Evolutionary conservation across 2,329 filamentous ascomycete species (phyloP).

Genomic region (Colletotrichum sp.): DNA sequence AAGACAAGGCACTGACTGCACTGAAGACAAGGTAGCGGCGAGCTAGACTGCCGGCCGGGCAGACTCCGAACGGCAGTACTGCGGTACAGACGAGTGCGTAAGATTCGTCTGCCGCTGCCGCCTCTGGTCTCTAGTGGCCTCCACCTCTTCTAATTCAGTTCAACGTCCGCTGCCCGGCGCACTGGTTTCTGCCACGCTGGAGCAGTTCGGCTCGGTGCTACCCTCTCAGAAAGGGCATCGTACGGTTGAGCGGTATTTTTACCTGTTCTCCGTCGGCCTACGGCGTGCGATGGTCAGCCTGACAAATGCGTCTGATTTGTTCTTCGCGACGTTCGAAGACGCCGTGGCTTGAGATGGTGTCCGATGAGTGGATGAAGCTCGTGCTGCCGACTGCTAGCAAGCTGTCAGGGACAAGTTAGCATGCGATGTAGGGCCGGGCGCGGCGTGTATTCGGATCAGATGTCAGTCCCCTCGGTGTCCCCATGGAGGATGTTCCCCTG

Average conservation of each 20-base stretch:
- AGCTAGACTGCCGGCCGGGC: slow-evolving; percentile 13
- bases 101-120: not conserved
- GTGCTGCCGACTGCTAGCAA: not conserved
- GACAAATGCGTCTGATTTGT: not conserved
- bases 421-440: not conserved
- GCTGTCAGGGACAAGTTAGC: not conserved
- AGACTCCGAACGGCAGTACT: slow-evolving; percentile 14
- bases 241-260: slow-evolving; percentile 1
- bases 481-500: not conserved
- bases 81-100: not conserved
- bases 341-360: not conserved
- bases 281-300: not conserved
- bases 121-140: slow-evolving; percentile 7
- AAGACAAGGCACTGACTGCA: not conserved
- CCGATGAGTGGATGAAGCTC: not conserved
- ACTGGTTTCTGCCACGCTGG: not conserved
- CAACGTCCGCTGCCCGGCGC: slow-evolving; percentile 14
- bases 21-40: not conserved
- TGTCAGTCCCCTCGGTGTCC: not conserved
- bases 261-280: not conserved
- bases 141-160: slow-evolving; percentile 18
- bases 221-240: slow-evolving; percentile 8
- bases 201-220: slow-evolving; percentile 3
- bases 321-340: not conserved
- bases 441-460: not conserved